Evolutionary conservation across 192 early-diverging fungal genomes (phyloP).

Genomic region (Obelidium mucronatum): DNA sequence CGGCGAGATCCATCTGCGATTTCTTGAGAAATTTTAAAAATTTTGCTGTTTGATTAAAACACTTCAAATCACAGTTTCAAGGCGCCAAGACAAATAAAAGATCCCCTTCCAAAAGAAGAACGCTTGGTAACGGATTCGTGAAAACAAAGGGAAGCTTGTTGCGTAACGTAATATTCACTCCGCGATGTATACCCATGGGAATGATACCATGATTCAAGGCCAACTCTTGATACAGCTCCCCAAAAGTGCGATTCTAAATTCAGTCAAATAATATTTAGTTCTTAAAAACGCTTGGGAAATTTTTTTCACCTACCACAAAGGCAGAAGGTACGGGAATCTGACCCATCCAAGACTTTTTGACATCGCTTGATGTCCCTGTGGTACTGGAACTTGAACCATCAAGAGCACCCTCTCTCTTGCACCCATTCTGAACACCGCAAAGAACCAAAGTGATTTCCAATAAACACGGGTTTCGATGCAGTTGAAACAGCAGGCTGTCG

Average conservation of each 20-base stretch:
- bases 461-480: slow-evolving; percentile 63
- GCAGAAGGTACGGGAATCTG: slow-evolving; percentile 51
- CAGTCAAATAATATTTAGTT: too few relatives aligned
- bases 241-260: slow-evolving; percentile 50
- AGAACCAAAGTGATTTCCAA: slow-evolving; percentile 67
- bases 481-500: slow-evolving; percentile 29
- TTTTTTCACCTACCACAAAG: slow-evolving; percentile 50
- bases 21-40: slow-evolving; percentile 63
- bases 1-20: slow-evolving; percentile 53
- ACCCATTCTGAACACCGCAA: slow-evolving; percentile 57
- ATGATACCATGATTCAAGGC: slow-evolving; percentile 58
- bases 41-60: too few relatives aligned
- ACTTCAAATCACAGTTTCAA: too few relatives aligned
- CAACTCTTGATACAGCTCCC: slow-evolving; percentile 57
- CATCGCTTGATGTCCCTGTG: slow-evolving; percentile 17
- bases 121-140: slow-evolving; percentile 68
- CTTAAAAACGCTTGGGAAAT: too few relatives aligned
- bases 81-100: slow-evolving; percentile 59
- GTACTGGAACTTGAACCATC: slow-evolving; percentile 19
- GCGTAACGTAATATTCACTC: slow-evolving; percentile 27
- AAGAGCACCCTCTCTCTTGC: slow-evolving; percentile 5
- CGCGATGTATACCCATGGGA: slow-evolving; percentile 57
- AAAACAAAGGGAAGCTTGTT: slow-evolving; percentile 75
- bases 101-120: slow-evolving; percentile 61
- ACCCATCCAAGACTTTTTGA: slow-evolving; percentile 43